Base-by-base conservation (phyloP, 768 basidiomycete genomes). In the Russula vinacea region DNA sequence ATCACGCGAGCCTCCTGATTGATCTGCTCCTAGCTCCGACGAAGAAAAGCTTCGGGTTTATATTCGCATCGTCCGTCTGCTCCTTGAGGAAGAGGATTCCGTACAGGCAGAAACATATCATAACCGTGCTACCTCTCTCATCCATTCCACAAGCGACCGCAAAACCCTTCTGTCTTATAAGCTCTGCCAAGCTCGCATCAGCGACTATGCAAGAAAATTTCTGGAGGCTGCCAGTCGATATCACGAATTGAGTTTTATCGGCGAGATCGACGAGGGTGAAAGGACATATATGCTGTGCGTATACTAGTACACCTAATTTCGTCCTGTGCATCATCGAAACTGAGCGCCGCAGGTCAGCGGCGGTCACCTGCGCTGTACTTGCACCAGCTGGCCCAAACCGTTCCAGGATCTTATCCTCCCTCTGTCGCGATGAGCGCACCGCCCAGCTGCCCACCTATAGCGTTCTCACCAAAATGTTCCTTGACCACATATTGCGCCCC, bases 91-190 rank as follows among this genome's bases (percentile, higher is more conserved):
- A 60, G 94, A 96, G 73, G 96, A 99, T 72, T 93, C 92, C 5
- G 89, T 95, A 2, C 92, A 94, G 75, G 97, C 97, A n/a, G 96
- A 98, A 73, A 92, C 94, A 2, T 98, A 94, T 76, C 96, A 96
- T 75, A 96, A 95, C 72, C 90, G 97, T 60, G 97, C 97, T 22
- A 92, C 94, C 1, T 83, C 94, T 24, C 83, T 98, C 24, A 87
- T 92, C 26, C 90, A 94, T 73, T 84, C 87, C 17, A 84, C 89
- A 44, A 80, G 79, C 17, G 87, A 98, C 76, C 86, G 84, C 70
- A 90, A 89, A 73, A 90, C 88, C 16, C 80, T 88, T 42, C 81
- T 96, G 26, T 82, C 86, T 70, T 95, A 91, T 80, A 96, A 94
- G 75, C 83, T 95, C 29, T 94, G 89, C 70, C 92, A 98, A 78